Evolutionary conservation across 495 filamentous ascomycete genomes (phyloP).

Genomic region (Aspergillus affinis): DNA sequence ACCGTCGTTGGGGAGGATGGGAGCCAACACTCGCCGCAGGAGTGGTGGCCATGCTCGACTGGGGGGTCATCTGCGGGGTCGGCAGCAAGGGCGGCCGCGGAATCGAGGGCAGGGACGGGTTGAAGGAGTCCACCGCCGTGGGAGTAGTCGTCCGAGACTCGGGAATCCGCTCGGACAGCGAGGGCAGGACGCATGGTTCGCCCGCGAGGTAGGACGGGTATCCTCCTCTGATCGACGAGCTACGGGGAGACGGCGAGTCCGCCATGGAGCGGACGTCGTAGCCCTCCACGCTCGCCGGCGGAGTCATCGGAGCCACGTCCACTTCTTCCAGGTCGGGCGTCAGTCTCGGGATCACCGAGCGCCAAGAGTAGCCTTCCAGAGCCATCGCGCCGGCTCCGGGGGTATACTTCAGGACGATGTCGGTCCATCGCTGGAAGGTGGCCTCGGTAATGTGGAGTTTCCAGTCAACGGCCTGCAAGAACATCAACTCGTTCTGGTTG

Average conservation of each 20-base stretch:
- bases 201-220: conserved; percentile 10
- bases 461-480: conserved; percentile 88
- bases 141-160: conserved; percentile 47
- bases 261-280: conserved; percentile 30
- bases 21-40: conserved; percentile 81
- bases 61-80: conserved; percentile 80
- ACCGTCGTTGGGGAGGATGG: conserved; percentile 54
- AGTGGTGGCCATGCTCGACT: conserved; percentile 70
- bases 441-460: conserved; percentile 87
- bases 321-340: conserved; percentile 61
- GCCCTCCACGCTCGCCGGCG: conserved; percentile 26
- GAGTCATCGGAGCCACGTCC: conserved; percentile 35
- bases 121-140: conserved; percentile 59
- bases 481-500: conserved; percentile 94
- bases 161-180: conserved; percentile 43
- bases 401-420: conserved; percentile 83
- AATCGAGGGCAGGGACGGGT: conserved; percentile 47
- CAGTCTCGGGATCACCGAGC: conserved; percentile 70
- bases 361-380: conserved; percentile 60
- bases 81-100: conserved; percentile 67
- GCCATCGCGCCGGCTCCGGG: conserved; percentile 48
- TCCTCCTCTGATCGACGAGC: conserved; percentile 19
- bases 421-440: conserved; percentile 87
- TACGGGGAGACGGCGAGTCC: conserved; percentile 39
- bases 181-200: conserved; percentile 18